Percentiles rank a stretch among this genome's conserved stretches.
Evolutionary conservation across 495 filamentous ascomycete genomes (phyloP).

Genomic region (Penicillium antarcticum): DNA sequence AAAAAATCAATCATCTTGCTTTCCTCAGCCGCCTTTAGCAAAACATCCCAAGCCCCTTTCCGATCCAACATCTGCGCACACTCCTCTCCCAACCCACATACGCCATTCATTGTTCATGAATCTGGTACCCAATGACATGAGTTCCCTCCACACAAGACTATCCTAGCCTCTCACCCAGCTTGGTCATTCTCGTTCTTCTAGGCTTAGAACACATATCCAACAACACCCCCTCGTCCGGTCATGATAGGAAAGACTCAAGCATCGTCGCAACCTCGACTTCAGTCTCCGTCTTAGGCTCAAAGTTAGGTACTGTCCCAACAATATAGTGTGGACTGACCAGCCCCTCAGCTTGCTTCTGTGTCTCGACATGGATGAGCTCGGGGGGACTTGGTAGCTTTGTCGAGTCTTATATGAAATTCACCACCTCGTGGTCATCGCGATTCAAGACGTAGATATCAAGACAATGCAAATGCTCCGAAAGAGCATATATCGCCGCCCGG

Average conservation of each 20-base stretch:
- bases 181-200: slow-evolving; percentile 54
- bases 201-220: slow-evolving; percentile 76
- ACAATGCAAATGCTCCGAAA: slow-evolving; percentile 53
- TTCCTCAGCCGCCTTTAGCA: slow-evolving; percentile 34
- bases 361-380: slow-evolving; percentile 49
- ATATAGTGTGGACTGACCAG: slow-evolving; percentile 52
- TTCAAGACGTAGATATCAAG: slow-evolving; percentile 62
- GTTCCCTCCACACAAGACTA: slow-evolving; percentile 63
- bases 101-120: slow-evolving; percentile 63
- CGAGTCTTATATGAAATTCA: slow-evolving; percentile 49
- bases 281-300: slow-evolving; percentile 48
- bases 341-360: slow-evolving; percentile 45
- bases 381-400: slow-evolving; percentile 5
- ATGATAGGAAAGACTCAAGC: slow-evolving; percentile 46
- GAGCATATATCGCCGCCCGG: slow-evolving; percentile 59
- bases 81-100: slow-evolving; percentile 53
- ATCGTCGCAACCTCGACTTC: slow-evolving; percentile 52
- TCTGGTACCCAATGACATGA: slow-evolving; percentile 66
- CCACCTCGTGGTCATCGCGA: slow-evolving; percentile 55
- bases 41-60: slow-evolving; percentile 43
- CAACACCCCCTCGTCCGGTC: slow-evolving; percentile 51
- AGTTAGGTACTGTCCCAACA: slow-evolving; percentile 62
- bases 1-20: slow-evolving; percentile 29
- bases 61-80: slow-evolving; percentile 44
- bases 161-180: slow-evolving; percentile 45